Evolutionary conservation across 2,329 filamentous ascomycete genomes (phyloP), one percentile per base, ranked within the genome.

Genomic region (Exophiala sp.): DNA sequence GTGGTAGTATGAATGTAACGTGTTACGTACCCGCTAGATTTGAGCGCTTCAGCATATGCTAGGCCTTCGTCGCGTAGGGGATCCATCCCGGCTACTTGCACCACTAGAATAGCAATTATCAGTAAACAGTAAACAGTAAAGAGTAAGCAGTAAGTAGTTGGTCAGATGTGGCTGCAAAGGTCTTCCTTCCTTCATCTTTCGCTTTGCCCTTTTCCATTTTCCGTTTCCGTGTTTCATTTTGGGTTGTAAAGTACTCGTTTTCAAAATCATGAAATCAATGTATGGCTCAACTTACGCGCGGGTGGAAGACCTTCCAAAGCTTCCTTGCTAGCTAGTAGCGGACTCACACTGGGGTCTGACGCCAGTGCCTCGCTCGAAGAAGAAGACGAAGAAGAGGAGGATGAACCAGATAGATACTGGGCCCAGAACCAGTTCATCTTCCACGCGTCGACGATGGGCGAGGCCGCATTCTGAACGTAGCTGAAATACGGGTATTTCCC

Each of bases 391-490:
- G n/a, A n/a, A n/a, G n/a, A n/a, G n/a, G n/a, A n/a, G n/a, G n/a
- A n/a, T n/a, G n/a, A n/a, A n/a, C n/a, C 57, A 2, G 65, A 61
- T 38, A 63, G 50, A 55, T 69, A 69, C 1, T 57, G 52, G 35
- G 69, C 65, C 44, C 64, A 53, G 56, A 70, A 70, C 59, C 63
- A 65, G 55, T 69, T 65, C 56, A 68, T 60, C 44, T 59, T 55
- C 3, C 53, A 35, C 14, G 60, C 50, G 18, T 57, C 61, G 37
- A 70, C 53, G 16, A 70, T 57, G 35, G 58, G 62, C 10, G 64
- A 64, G 21, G 66, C 51, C 1, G 61, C 62, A 50, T 74, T 75
- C 48, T 76, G 70, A 51, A 70, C 65, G 0, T 63, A 58, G 44
- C 44, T 46, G 14, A 32, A 21, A 10, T 23, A 14, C 18, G 18